A percentile compares a stretch with the other conserved stretches of the same genome.
Evolutionary conservation across 352 stramenopile species (phyloP).

Genomic region (Phytophthora hibernalis): DNA sequence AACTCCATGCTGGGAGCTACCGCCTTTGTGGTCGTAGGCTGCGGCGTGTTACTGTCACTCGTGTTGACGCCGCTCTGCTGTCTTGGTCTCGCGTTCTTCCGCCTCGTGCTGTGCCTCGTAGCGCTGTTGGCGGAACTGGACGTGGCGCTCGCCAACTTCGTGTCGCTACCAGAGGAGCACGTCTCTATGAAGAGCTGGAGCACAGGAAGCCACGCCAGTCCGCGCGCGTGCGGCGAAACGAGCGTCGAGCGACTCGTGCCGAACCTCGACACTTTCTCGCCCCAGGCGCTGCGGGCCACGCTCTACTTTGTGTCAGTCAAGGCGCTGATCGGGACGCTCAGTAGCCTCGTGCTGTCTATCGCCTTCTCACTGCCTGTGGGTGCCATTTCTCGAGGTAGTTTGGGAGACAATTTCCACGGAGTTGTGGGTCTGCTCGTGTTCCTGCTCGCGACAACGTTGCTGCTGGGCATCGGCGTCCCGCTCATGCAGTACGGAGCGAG

Average conservation of each 20-base stretch:
- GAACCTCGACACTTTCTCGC: slow-evolving; percentile 54
- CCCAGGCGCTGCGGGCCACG: slow-evolving; percentile 46
- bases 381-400: slow-evolving; percentile 40
- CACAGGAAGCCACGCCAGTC: slow-evolving; percentile 39
- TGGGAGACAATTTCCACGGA: slow-evolving; percentile 50
- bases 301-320: slow-evolving; percentile 76
- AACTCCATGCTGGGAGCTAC: slow-evolving; percentile 57
- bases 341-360: slow-evolving; percentile 59
- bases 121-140: slow-evolving; percentile 65
- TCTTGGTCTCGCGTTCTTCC: slow-evolving; percentile 62
- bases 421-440: slow-evolving; percentile 57
- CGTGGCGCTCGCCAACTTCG: slow-evolving; percentile 71
- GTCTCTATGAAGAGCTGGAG: slow-evolving; percentile 54
- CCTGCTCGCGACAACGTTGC: slow-evolving; percentile 48
- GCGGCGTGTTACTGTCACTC: slow-evolving; percentile 46
- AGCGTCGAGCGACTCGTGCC: slow-evolving; percentile 58
- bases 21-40: slow-evolving; percentile 52
- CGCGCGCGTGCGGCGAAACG: slow-evolving; percentile 43
- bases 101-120: slow-evolving; percentile 57
- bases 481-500: slow-evolving; percentile 62
- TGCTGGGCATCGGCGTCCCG: slow-evolving; percentile 57
- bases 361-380: slow-evolving; percentile 59
- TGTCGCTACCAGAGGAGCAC: slow-evolving; percentile 54
- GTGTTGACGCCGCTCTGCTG: slow-evolving; percentile 63
- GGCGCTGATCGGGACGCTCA: slow-evolving; percentile 58